Percentiles rank a stretch among this genome's conserved stretches.
phyloP scores from a whole-genome alignment of 73 alveolate species.

The Paramecium biaurelia region DNA sequence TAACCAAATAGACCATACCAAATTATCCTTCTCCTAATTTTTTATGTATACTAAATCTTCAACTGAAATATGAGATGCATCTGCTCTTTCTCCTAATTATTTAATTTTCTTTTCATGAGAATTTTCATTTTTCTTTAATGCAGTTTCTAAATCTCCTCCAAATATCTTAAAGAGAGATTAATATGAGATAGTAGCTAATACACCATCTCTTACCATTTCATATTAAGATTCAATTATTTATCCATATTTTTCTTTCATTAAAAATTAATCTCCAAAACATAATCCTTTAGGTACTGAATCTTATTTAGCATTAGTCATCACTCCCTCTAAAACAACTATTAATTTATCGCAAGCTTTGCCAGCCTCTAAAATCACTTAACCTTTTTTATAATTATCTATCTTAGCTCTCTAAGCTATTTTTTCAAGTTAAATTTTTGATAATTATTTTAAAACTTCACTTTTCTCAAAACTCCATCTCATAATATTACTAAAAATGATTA shows the following conservation, averaged over 20 bases:
- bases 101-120: slow-evolving; percentile 53
- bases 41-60: slow-evolving; percentile 44
- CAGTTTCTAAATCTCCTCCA: slow-evolving; percentile 61
- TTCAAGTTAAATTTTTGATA: slow-evolving; percentile 64
- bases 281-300: slow-evolving; percentile 24
- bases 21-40: slow-evolving; percentile 69
- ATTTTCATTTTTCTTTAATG: slow-evolving; percentile 56
- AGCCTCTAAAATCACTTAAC: slow-evolving; percentile 47
- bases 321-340: slow-evolving; percentile 63
- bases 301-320: slow-evolving; percentile 21
- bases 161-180: slow-evolving; percentile 3
- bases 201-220: slow-evolving; percentile 58
- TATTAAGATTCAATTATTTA: slow-evolving; percentile 8
- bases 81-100: slow-evolving; percentile 43
- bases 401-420: slow-evolving; percentile 60
- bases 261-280: slow-evolving; percentile 43
- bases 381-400: slow-evolving; percentile 58
- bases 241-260: slow-evolving; percentile 25
- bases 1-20: slow-evolving; percentile 71
- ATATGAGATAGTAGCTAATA: slow-evolving; percentile 9
- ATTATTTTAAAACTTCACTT: slow-evolving; percentile 47
- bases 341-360: slow-evolving; percentile 56
- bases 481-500: slow-evolving; percentile 62
- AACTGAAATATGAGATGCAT: slow-evolving; percentile 61
- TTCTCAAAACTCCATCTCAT: slow-evolving; percentile 69